Evolutionary conservation across 768 basidiomycete genomes (phyloP).

Genomic region (Xanthoconium stramineum): DNA sequence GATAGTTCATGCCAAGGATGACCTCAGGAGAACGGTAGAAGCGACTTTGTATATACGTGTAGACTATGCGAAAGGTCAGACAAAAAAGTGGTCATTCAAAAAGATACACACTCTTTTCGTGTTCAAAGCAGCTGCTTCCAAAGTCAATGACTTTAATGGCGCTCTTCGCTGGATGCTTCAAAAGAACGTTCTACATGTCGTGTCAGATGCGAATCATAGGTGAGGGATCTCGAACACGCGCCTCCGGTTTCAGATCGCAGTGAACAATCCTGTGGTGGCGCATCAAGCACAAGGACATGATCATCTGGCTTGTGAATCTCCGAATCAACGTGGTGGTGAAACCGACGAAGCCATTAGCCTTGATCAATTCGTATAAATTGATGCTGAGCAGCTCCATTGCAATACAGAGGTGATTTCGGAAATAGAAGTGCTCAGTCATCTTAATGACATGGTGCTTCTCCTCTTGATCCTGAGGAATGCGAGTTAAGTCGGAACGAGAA

Average conservation of each 20-base stretch:
- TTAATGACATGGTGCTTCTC: constrained; percentile 97
- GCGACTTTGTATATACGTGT: constrained; percentile 98
- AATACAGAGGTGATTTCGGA: constrained; percentile 96
- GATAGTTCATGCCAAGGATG: constrained; percentile 98
- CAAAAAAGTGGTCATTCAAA: background rate
- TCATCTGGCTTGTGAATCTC: constrained; percentile 95
- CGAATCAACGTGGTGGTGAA: constrained; percentile 95
- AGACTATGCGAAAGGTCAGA: constrained; percentile 54
- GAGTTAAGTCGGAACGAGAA: background rate
- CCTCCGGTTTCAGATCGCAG: constrained; percentile 99
- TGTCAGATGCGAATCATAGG: background rate
- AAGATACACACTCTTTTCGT: constrained; percentile 85
- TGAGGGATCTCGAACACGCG: constrained; percentile 31
- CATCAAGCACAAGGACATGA: constrained; percentile 88
- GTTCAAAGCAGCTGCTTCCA: constrained; percentile 96
- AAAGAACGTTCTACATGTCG: constrained; percentile 74
- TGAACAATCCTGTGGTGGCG: constrained; percentile 97
- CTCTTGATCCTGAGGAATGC: constrained; percentile 76
- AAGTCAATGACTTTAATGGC: constrained; percentile 99
- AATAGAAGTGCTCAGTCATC: constrained; percentile 98
- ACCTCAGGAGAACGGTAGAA: constrained; percentile 99
- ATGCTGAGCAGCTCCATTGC: constrained; percentile 98
- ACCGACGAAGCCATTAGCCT: constrained; percentile 98
- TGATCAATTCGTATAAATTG: constrained; percentile 98
- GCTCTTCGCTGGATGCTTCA: constrained; percentile 93